Evolutionary conservation across 2,329 filamentous ascomycete genomes (phyloP).

Genomic region (Fusarium aywerte): DNA sequence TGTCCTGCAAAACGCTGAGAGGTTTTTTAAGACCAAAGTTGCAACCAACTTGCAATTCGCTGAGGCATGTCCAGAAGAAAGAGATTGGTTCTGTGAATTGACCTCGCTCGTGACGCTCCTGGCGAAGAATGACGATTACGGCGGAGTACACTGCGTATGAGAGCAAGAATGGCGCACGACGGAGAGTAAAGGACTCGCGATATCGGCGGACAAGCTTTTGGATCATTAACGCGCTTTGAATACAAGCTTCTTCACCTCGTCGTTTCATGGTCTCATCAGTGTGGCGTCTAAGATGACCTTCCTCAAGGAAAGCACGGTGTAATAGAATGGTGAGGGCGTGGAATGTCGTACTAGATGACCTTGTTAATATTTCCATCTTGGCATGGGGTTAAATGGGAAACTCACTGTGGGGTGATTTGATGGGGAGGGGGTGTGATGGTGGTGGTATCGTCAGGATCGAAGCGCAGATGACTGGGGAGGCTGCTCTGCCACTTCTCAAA

Average conservation of each 20-base stretch:
- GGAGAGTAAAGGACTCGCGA: conserved; percentile 53
- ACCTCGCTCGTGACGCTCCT: conserved; percentile 47
- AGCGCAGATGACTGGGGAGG: conserved; percentile 44
- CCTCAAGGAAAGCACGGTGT: conserved; percentile 57
- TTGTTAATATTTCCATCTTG: conserved; percentile 12
- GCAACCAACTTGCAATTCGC: conserved; percentile 51
- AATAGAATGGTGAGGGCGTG: conserved; percentile 57
- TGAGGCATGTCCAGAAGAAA: conserved; percentile 53
- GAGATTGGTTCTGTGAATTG: conserved; percentile 50
- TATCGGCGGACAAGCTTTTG: conserved; percentile 53
- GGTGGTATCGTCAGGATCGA: conserved; percentile 43
- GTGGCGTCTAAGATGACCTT: conserved; percentile 47
- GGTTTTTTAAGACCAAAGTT: conserved; percentile 53
- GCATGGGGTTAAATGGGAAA: background rate
- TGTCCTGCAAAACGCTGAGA: conserved; percentile 49
- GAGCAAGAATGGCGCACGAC: conserved; percentile 55
- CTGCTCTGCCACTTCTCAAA: conserved; percentile 45
- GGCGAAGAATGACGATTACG: conserved; percentile 48
- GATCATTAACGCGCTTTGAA: conserved; percentile 51
- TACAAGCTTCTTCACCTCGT: conserved; percentile 45
- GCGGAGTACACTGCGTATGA: conserved; percentile 56
- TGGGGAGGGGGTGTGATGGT: conserved; percentile 45
- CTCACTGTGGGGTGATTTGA: conserved; percentile 48
- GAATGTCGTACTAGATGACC: conserved; percentile 48
- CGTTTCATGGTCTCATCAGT: conserved; percentile 44